Evolutionary conservation across 306 rosid species (phyloP), one percentile per base, ranked within the genome.

Genomic region (Senna siamea): DNA sequence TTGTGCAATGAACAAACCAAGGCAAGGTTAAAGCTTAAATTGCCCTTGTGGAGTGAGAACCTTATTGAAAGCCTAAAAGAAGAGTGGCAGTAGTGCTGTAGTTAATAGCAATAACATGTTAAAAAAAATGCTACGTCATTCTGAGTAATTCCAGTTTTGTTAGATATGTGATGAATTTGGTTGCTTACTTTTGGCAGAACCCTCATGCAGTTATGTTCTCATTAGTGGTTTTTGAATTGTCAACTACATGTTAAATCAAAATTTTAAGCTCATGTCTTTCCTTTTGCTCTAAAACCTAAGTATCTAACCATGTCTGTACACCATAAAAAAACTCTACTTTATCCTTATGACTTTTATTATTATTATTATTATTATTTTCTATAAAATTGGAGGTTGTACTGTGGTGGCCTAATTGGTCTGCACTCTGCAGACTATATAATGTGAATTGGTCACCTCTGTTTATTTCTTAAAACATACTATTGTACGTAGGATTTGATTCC

Each of bases 221-320:
- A 2, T 14, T 14, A 1, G 10, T 30, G n/a, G 11, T n/a, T n/a
- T 4, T 41, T 20, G 35, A 46, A 41, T 40, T 15, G 13, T 20
- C 10, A 0, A 19, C 51, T 18, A 19, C 20, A 41, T 64, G 35
- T 41, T 10, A 30, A 32, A 13, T 22, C 11, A 40, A 40, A 40
- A 51, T 40, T 40, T 64, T 32, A 20, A 40, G 50, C 53, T 64
- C 70, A 37, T 35, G 52, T 28, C 40, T 7, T 76, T 58, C 32
- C 43, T 9, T 34, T 43, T 58, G 10, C 75, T 37, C 34, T 48
- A 37, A 56, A 32, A 59, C 3, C 40, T 4, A 32, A 15, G 20
- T 32, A 58, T 23, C 51, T 34, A 10, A 13, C 14, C 7, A 11
- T 72, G 43, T 44, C 46, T 43, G 18, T 61, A 28, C 52, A 61